Evolutionary conservation across 2,329 filamentous ascomycete genomes (phyloP).

Genomic region (Claviceps sp.): DNA sequence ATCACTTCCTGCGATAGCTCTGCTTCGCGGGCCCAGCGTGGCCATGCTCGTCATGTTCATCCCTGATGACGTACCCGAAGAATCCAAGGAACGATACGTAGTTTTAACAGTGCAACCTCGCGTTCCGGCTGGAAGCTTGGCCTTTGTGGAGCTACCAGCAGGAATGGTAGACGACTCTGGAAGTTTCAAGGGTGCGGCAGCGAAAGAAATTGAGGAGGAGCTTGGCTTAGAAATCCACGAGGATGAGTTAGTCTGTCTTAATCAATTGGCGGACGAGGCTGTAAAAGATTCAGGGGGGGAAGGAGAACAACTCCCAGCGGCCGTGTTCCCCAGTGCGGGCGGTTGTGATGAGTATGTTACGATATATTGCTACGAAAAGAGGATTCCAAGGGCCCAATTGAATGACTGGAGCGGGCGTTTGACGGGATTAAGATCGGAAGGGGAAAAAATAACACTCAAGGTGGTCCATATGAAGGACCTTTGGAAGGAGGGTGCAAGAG

Average conservation of each 20-base stretch:
- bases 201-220: slow-evolving; percentile 48
- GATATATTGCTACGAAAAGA: slow-evolving; percentile 42
- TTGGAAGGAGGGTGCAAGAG: slow-evolving; percentile 43
- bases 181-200: slow-evolving; percentile 43
- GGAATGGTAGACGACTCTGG: slow-evolving; percentile 43
- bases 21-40: slow-evolving; percentile 47
- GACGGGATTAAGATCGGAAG: slow-evolving; percentile 43
- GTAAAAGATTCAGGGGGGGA: slow-evolving; percentile 17
- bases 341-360: slow-evolving; percentile 49
- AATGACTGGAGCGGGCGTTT: slow-evolving; percentile 42
- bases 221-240: slow-evolving; percentile 38
- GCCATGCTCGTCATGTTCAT: slow-evolving; percentile 45
- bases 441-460: slow-evolving; percentile 50
- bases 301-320: slow-evolving; percentile 23
- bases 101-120: slow-evolving; percentile 48
- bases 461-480: slow-evolving; percentile 42
- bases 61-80: slow-evolving; percentile 31
- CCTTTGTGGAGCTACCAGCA: slow-evolving; percentile 43
- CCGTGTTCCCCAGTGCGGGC: slow-evolving; percentile 44
- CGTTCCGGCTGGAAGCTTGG: slow-evolving; percentile 38
- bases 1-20: slow-evolving; percentile 37
- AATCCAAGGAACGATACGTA: slow-evolving; percentile 37
- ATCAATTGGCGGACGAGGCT: slow-evolving; percentile 30
- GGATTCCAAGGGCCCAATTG: slow-evolving; percentile 35
- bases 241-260: slow-evolving; percentile 35